Conservation (phyloP, 495 filamentous ascomycete genomes). For the Penicillium dipodomyicola region DNA sequence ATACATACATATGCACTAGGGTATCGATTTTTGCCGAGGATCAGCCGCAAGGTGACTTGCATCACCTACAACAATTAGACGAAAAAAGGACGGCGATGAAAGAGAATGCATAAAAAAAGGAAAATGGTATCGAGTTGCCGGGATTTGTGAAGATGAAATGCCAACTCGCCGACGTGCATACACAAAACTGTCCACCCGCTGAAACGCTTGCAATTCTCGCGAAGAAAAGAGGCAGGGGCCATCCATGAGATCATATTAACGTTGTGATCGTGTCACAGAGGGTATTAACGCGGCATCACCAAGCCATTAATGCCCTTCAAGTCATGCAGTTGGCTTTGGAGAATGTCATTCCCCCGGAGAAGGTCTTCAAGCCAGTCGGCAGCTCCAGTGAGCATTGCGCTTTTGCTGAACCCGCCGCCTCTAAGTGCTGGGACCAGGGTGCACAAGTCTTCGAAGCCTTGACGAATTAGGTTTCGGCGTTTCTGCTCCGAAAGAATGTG, state of each 20-base stretch:
- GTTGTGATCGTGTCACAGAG: constrained; percentile 26
- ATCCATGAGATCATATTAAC: constrained; percentile 15
- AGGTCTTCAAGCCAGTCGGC: constrained; percentile 72
- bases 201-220: constrained; percentile 16
- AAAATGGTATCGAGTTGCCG: constrained; percentile 24
- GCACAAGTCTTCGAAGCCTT: constrained; percentile 71
- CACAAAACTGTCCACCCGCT: constrained; percentile 13
- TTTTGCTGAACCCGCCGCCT: constrained; percentile 73
- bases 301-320: constrained; percentile 44
- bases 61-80: neutral
- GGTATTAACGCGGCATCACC: constrained; percentile 41
- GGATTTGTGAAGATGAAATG: constrained; percentile 13
- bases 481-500: constrained; percentile 90
- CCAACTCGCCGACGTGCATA: constrained; percentile 12
- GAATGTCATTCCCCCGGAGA: constrained; percentile 60
- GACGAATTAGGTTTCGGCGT: constrained; percentile 71
- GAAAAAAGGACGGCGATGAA: neutral
- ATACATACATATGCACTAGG: constrained; percentile 10
- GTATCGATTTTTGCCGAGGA: constrained; percentile 11
- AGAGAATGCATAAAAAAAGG: constrained; percentile 1
- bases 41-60: constrained; percentile 2
- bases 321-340: constrained; percentile 47
- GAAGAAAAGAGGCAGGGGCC: constrained; percentile 10
- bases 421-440: constrained; percentile 68
- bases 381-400: constrained; percentile 66